Base-by-base conservation (phyloP, 2,329 filamentous ascomycete genomes). In the Arthrobotrys sphaeroides region DNA sequence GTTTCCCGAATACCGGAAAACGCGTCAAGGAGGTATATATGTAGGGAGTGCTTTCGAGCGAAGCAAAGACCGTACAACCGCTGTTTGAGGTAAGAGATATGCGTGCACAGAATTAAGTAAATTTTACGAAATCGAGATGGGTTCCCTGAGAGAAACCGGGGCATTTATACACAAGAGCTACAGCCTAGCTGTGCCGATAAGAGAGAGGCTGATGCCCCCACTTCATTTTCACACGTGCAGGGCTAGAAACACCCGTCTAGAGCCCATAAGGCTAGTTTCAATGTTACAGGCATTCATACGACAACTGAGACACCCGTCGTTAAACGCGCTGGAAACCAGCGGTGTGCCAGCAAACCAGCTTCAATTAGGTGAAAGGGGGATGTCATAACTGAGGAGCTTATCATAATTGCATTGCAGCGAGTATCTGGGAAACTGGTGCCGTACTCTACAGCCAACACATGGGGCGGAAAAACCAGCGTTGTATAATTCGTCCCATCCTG, bases 121-220 rank as follows among this genome's bases (percentile, higher is more conserved):
- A 67, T 18, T 53, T 74, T 67, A 67, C 13, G 62, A 74, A 67
- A 74, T 62, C 0, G 2, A 66, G 57, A 26, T 1, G 5, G 33
- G 43, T 47, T 13, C n/a, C 20, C 3, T 3, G 49, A 22, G 40
- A 40, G 26, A 13, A 36, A 7, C 7, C 33, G 20, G 10, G 20
- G 45, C 5, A 61, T 66, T 74, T 74, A 74, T 74, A 74, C 43
- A 9, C n/a, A 42, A 31, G n/a, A 13, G 3, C 22, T 16, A 26
- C 5, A 16, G 12, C 2, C 18, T 42, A 22, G 36, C 9, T 13
- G 2, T 38, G 31, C 12, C 49, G 38, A 36, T 31, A 40, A 40
- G 2, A n/a, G 36, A 16, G 36, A 40, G 36, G 36, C 12, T 13
- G 13, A 51, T 24, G 16, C 49, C 49, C 16, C 49, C 40, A 43